A percentile compares a stretch with the other conserved stretches of the same genome.
These are phyloP conservation scores for Mortierella sp. DNA, from an alignment of 371 early-diverging fungal species.

Conservation along the genomic window DNA sequence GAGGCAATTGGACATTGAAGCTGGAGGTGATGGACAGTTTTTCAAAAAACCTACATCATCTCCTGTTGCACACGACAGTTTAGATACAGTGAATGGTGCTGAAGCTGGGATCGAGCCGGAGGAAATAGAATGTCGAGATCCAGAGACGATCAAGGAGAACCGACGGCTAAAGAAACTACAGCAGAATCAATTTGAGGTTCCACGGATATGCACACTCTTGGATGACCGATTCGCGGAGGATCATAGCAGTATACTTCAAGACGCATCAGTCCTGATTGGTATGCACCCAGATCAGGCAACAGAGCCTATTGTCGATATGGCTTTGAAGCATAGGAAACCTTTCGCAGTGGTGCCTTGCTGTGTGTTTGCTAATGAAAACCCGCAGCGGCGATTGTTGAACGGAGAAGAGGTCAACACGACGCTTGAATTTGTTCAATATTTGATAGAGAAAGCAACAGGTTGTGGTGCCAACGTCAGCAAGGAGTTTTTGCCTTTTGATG, in stretches of 20 bases:
- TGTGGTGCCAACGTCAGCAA: background rate
- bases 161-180: constrained; percentile 41
- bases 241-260: constrained; percentile 46
- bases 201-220: constrained; percentile 55
- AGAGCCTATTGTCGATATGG: constrained; percentile 67
- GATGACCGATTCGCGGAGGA: constrained; percentile 58
- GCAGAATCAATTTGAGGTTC: constrained; percentile 33
- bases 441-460: constrained; percentile 60
- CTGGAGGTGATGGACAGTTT: constrained; percentile 45
- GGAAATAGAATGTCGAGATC: background rate
- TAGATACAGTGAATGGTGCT: no score
- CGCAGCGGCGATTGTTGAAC: constrained; percentile 51
- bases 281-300: constrained; percentile 73
- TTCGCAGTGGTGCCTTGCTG: constrained; percentile 74
- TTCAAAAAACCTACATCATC: constrained; percentile 19
- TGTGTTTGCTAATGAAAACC: constrained; percentile 66
- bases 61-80: background rate
- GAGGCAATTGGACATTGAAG: constrained; percentile 51
- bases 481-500: constrained; percentile 52
- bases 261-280: constrained; percentile 61
- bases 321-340: constrained; percentile 60
- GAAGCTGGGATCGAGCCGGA: background rate
- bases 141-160: constrained; percentile 22
- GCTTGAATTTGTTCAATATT: constrained; percentile 64
- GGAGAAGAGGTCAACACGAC: constrained; percentile 64